A percentile compares a stretch with the other conserved stretches of the same genome.
Conservation (phyloP, 352 stramenopile species). For the Elongisporangium prolatum region DNA sequence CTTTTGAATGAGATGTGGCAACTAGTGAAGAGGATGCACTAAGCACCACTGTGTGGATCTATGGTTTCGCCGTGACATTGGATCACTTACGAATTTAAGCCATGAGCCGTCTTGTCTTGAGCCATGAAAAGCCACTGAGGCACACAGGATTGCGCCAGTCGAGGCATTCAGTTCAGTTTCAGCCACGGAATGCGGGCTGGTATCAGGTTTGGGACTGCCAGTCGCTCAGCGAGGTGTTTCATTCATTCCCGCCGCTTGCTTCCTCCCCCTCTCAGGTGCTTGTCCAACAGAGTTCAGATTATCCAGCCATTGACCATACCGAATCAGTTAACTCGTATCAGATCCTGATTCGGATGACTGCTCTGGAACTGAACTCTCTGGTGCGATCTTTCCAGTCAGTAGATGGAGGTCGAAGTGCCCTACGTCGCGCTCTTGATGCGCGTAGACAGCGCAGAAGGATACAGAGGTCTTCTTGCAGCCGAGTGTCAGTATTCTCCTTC, state of each 20-base stretch:
- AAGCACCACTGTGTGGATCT: too few species aligned
- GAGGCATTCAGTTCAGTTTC: background rate
- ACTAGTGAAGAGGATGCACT: too few species aligned
- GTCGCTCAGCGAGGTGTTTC: background rate
- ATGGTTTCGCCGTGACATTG: too few species aligned
- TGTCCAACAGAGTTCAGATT: background rate
- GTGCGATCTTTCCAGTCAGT: background rate
- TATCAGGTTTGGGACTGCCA: background rate
- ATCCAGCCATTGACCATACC: background rate
- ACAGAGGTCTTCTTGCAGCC: too few species aligned
- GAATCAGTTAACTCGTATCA: background rate
- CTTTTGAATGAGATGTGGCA: too few species aligned
- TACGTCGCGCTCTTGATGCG: background rate
- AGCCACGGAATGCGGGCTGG: background rate
- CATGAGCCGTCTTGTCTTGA: too few species aligned
- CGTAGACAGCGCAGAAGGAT: too few species aligned
- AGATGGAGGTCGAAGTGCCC: background rate
- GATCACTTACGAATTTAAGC: too few species aligned
- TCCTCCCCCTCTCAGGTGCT: too few species aligned
- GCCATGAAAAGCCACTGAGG: background rate
- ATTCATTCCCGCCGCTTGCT: too few species aligned
- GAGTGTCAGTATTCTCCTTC: too few species aligned
- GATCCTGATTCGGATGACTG: background rate
- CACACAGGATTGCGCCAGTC: background rate
- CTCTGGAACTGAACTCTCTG: background rate